Conservation (phyloP, 2,329 filamentous ascomycete species). For the Cryphonectria parasitica region DNA sequence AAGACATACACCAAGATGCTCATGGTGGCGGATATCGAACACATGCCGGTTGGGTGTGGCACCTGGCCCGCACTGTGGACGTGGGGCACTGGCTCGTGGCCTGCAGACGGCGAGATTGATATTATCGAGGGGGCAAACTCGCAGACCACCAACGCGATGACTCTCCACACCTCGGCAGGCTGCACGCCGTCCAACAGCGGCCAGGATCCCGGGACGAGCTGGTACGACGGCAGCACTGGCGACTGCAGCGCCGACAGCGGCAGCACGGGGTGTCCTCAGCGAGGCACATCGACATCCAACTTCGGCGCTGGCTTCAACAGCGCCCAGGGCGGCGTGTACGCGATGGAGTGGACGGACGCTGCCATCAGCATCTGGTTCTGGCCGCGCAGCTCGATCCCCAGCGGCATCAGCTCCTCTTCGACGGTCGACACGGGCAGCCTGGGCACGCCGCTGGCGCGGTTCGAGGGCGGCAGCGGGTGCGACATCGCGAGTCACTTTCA, state of each 20-base stretch:
- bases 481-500: conserved; percentile 72
- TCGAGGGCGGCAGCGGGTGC: conserved; percentile 66
- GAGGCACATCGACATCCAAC: conserved; percentile 53
- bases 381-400: conserved; percentile 51
- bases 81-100: conserved; percentile 70
- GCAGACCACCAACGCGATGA: conserved; percentile 61
- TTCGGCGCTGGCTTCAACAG: conserved; percentile 75
- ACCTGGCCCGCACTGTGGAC: conserved; percentile 77
- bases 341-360: conserved; percentile 73
- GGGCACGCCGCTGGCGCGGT: conserved; percentile 70
- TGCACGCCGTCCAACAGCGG: conserved; percentile 59
- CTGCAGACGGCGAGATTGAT: conserved; percentile 73
- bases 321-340: conserved; percentile 71
- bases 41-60: conserved; percentile 78
- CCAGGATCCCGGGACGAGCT: conserved; percentile 44
- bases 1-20: conserved; percentile 71
- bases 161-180: conserved; percentile 67
- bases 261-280: conserved; percentile 63
- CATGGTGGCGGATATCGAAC: conserved; percentile 72
- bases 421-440: conserved; percentile 70
- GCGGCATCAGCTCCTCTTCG: conserved; percentile 34
- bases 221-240: neutral
- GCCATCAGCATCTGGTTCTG: conserved; percentile 85
- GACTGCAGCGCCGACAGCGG: conserved; percentile 60
- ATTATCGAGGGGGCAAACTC: conserved; percentile 78